Evolutionary conservation across 2,329 filamentous ascomycete species (phyloP), one percentile per base, ranked within the genome.

Genomic region (Aspergillus pseudonomiae): DNA sequence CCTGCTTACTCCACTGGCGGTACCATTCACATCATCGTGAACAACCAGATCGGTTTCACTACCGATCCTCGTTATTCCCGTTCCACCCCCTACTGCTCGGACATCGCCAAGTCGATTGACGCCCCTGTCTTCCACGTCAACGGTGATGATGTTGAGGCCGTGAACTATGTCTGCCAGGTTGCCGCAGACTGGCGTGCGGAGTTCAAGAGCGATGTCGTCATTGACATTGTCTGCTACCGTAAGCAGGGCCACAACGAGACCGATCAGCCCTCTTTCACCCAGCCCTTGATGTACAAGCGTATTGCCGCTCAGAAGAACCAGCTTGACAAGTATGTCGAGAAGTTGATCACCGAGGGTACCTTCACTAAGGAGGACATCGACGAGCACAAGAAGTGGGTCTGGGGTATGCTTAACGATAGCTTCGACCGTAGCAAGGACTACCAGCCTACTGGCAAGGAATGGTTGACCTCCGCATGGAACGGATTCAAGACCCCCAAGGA

Each of bases 41-140:
- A 99, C 88, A 99, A 99, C 87, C 95, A 99, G 86, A 99, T 99
- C 79, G 95, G 95, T 80, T 99, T 99, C 86, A 99, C 95, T 60
- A 99, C 95, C 26, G 95, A 99, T 77, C 95, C 95, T 70, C 93
- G 95, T 76, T 99, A 97, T 80, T 91, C 95, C 72, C 93, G 95
- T 73, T 99, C 95, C 24, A 99, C 95, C 57, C 92, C 95, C 52
- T 99, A 99, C 88, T 99, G 95, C 83, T 98, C 95, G 50, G 95
- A 99, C 79, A 97, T 99, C 74, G 95, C 95, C 81, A 99, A 99
- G 85, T 92, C 95, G 58, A 97, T 99, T 71, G 95, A 99, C 73
- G 95, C 95, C 2, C 95, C 95, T 53, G 92, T 99, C 63, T 99
- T 99, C 89, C 95, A 99, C 83, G 95, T 99, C 78, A 99, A 99